Conservation (phyloP, 768 basidiomycete genomes). For the Lentinula aciculospora region DNA sequence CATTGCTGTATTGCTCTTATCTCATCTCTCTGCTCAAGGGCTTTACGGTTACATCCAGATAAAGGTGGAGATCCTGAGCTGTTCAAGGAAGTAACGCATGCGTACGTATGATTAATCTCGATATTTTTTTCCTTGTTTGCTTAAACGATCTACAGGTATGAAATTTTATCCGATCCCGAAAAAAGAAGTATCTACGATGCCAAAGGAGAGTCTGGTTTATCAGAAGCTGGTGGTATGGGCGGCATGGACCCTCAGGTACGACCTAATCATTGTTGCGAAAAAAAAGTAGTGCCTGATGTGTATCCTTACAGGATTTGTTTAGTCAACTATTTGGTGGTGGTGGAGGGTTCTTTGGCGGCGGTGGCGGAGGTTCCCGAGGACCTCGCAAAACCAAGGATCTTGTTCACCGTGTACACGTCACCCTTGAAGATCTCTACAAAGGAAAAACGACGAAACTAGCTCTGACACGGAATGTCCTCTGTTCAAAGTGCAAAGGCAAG, state of each 20-base stretch:
- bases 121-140: background rate
- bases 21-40: constrained; percentile 37
- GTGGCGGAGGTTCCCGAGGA: constrained; percentile 60
- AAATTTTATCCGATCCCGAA: constrained; percentile 85
- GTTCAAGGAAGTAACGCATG: constrained; percentile 97
- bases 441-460: constrained; percentile 99
- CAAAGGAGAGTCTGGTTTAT: constrained; percentile 87
- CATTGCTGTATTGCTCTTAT: constrained; percentile 4
- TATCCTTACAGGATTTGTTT: constrained; percentile 73
- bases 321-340: constrained; percentile 89
- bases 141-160: constrained; percentile 55
- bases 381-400: constrained; percentile 97
- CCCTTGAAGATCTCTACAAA: constrained; percentile 98
- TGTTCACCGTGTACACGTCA: constrained; percentile 91
- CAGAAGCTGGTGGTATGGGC: constrained; percentile 83
- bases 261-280: background rate
- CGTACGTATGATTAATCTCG: constrained; percentile 49
- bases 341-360: constrained; percentile 56
- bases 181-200: constrained; percentile 82
- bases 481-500: constrained; percentile 89
- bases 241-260: constrained; percentile 94
- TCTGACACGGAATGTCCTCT: constrained; percentile 91
- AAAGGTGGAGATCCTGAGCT: constrained; percentile 95
- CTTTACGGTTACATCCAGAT: constrained; percentile 82
- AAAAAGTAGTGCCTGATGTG: background rate